phyloP scores from a whole-genome alignment of 306 rosid species.

The Fragaria vesca region DNA sequence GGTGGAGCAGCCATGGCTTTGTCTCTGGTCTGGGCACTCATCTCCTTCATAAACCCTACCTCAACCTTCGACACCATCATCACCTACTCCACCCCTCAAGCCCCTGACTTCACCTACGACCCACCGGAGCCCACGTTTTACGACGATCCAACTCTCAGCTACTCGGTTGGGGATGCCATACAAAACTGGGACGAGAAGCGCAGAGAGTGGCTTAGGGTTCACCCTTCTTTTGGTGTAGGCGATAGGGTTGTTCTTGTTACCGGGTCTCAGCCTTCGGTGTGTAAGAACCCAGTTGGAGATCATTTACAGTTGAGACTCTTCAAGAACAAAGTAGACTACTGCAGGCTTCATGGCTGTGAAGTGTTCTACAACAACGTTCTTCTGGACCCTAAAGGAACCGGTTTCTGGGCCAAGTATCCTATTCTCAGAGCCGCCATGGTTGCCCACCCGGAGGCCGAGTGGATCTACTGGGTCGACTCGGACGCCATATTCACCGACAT shows the following conservation, averaged over 20 bases:
- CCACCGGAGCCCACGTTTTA: conserved; percentile 56
- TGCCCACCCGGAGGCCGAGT: conserved; percentile 89
- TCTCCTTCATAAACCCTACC: conserved; percentile 12
- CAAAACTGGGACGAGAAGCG: conserved; percentile 71
- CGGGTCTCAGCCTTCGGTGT: conserved; percentile 74
- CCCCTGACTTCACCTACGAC: conserved; percentile 33
- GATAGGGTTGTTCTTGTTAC: conserved; percentile 45
- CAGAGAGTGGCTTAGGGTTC: conserved; percentile 51
- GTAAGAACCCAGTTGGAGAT: conserved; percentile 77
- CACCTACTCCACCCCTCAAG: not conserved
- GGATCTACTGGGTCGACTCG: conserved; percentile 99
- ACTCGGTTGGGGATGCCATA: conserved; percentile 48
- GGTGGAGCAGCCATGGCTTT: conserved; percentile 20
- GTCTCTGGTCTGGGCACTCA: conserved; percentile 13
- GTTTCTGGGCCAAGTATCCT: conserved; percentile 82
- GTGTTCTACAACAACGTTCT: conserved; percentile 68
- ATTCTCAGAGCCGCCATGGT: conserved; percentile 70
- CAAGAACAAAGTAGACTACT: conserved; percentile 88
- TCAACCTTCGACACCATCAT: conserved; percentile 12
- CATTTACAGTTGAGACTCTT: conserved; percentile 55
- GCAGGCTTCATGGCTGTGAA: conserved; percentile 68
- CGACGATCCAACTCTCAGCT: conserved; percentile 61
- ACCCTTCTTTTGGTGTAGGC: conserved; percentile 53
- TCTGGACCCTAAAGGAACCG: conserved; percentile 56
- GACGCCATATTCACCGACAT: conserved; percentile 86